Conservation (phyloP, 495 filamentous ascomycete species). For the Penicillium cosmopolitanum region DNA sequence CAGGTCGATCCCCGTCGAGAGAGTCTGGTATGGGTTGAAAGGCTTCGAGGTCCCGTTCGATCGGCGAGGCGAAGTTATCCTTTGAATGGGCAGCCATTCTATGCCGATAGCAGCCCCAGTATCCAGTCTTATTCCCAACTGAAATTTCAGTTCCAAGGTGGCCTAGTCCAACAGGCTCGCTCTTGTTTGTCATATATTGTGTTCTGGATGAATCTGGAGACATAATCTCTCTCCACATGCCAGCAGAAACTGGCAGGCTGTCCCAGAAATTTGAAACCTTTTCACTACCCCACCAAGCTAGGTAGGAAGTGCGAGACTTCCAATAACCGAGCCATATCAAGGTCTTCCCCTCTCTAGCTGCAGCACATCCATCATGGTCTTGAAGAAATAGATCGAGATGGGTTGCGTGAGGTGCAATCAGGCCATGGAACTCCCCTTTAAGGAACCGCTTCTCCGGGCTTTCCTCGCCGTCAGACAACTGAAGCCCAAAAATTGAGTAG, state of each 20-base stretch:
- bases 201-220: conserved; percentile 19
- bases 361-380: conserved; percentile 3
- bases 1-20: conserved; percentile 9
- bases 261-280: conserved; percentile 29
- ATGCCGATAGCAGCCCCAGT: conserved; percentile 36
- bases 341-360: conserved; percentile 3
- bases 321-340: conserved; percentile 25
- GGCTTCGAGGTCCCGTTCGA: background rate
- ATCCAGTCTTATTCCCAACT: conserved; percentile 29
- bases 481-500: conserved; percentile 24
- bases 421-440: conserved; percentile 2
- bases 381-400: conserved; percentile 17
- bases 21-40: too few relatives aligned
- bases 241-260: conserved; percentile 26
- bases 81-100: conserved; percentile 19
- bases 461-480: conserved; percentile 6
- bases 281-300: conserved; percentile 20
- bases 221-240: conserved; percentile 35
- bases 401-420: conserved; percentile 9
- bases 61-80: conserved; percentile 5
- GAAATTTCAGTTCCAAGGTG: conserved; percentile 21
- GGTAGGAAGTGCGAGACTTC: conserved; percentile 12
- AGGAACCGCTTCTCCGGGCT: background rate
- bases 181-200: conserved; percentile 26
- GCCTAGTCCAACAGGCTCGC: conserved; percentile 16